Base-by-base conservation (phyloP, 1,284 basidiomycete genomes). In the Inonotus hispidus region DNA sequence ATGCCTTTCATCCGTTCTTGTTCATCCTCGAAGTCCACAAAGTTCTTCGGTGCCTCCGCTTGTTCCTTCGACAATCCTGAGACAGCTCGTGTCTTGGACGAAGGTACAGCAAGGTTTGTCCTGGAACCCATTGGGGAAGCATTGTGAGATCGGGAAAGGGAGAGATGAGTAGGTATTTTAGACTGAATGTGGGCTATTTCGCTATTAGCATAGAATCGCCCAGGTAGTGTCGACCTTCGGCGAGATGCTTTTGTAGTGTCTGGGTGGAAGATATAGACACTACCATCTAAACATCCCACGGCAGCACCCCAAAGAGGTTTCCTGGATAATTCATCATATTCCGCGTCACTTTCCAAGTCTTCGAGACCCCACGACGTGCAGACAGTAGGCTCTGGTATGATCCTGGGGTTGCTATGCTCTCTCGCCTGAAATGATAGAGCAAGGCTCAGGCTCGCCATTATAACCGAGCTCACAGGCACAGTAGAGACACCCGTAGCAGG, bases 21-120 rank as follows among this genome's bases (percentile, higher is more conserved):
- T 68, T 92, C 90, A 46, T 90, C 87, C 2, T 91, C 89, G 61
- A 84, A 90, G 67, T 92, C 89, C 2, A 91, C 84, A 66, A 81
- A 85, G 66, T 84, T 88, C 72, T 83, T 89, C 0, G 87, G 83
- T 1, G 87, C 87, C 69, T 88, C 84, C 0, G 81, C 87, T 63
- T 80, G 81, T 64, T 89, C 85, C 13, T 75, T 75, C 2, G 82
- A 87, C 6, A 92, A 74, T 2, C 83, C 84, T 13, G 88, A 87
- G 1, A 88, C 86, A 14, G 86, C 79, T 5, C 81, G 78, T 38
- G 86, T 78, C 38, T 58, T 53, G 59, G 61, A 39, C 55, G 61
- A 50, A 43, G 59, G n/a, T 61, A 63, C 27, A n/a, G 56, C 53
- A 14, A 63, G 39, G 37, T 53, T 58, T 8, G 49, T 59, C 25